Conservation (phyloP, 1,139 yeast species). For the Kodamaea alishanica region DNA sequence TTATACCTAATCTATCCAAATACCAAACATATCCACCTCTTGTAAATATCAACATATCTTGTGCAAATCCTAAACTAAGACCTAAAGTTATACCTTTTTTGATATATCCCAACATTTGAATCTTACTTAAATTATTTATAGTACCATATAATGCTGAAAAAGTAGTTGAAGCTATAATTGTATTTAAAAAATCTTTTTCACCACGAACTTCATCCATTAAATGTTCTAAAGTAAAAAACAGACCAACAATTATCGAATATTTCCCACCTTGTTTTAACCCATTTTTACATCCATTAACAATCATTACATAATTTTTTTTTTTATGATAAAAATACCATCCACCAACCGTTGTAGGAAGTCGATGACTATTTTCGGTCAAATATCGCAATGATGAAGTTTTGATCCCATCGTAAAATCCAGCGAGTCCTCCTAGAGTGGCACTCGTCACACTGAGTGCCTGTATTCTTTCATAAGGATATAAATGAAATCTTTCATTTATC, state of each 20-base stretch:
- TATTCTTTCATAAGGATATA: slow-evolving; percentile 36
- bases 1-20: slow-evolving; percentile 27
- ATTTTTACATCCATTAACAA: slow-evolving; percentile 47
- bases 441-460: slow-evolving; percentile 33
- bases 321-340: slow-evolving; percentile 92
- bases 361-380: slow-evolving; percentile 77
- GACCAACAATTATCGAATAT: slow-evolving; percentile 44
- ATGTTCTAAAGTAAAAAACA: slow-evolving; percentile 62
- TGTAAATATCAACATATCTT: slow-evolving; percentile 56
- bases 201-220: slow-evolving; percentile 48
- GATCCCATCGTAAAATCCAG: slow-evolving; percentile 65
- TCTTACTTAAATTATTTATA: slow-evolving; percentile 39
- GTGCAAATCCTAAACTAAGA: slow-evolving; percentile 55
- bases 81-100: slow-evolving; percentile 59
- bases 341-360: slow-evolving; percentile 73
- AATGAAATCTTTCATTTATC: slow-evolving; percentile 38
- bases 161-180: slow-evolving; percentile 51
- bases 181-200: slow-evolving; percentile 57
- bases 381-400: slow-evolving; percentile 55
- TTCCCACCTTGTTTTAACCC: slow-evolving; percentile 46
- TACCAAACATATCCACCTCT: slow-evolving; percentile 70
- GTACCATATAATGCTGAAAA: slow-evolving; percentile 53
- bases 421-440: slow-evolving; percentile 53
- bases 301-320: slow-evolving; percentile 73
- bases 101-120: slow-evolving; percentile 48